phyloP scores from a whole-genome alignment of 78 protist genomes.

The Polysphondylium violaceum region DNA sequence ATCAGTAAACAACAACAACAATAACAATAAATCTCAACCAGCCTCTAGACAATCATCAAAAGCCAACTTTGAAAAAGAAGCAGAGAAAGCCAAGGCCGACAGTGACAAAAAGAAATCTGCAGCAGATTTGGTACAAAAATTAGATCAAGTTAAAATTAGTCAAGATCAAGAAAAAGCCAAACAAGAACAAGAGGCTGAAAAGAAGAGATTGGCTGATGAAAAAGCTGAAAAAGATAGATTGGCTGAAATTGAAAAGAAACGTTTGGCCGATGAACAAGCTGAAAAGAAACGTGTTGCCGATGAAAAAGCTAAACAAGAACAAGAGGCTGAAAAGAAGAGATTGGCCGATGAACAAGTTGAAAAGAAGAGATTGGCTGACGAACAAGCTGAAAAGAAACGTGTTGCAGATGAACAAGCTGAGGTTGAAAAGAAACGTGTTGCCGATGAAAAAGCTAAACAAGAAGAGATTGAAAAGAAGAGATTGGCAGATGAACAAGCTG shows the following conservation, averaged over 20 bases:
- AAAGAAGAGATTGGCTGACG: conserved; percentile 31
- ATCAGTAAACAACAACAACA: neutral
- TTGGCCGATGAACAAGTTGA: conserved; percentile 8
- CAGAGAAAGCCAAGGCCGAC: neutral
- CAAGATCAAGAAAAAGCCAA: neutral
- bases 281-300: neutral
- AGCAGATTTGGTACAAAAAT: neutral
- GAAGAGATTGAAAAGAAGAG: conserved; percentile 12
- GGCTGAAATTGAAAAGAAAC: neutral
- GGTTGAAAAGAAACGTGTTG: neutral
- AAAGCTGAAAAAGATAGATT: conserved; percentile 7
- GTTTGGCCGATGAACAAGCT: neutral
- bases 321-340: neutral
- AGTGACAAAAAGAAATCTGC: neutral
- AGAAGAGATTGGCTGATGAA: neutral
- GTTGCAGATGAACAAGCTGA: neutral
- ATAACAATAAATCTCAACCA: neutral
- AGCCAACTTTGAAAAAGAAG: neutral
- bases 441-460: neutral
- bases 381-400: conserved; percentile 21
- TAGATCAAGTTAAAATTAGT: neutral
- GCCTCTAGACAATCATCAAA: conserved; percentile 1
- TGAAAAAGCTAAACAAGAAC: neutral
- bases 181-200: neutral
- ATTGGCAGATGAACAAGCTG: conserved; percentile 17